These are phyloP conservation scores for Nakazawaea peltata DNA, from an alignment of 805 yeast species.

Conservation along the genomic window DNA sequence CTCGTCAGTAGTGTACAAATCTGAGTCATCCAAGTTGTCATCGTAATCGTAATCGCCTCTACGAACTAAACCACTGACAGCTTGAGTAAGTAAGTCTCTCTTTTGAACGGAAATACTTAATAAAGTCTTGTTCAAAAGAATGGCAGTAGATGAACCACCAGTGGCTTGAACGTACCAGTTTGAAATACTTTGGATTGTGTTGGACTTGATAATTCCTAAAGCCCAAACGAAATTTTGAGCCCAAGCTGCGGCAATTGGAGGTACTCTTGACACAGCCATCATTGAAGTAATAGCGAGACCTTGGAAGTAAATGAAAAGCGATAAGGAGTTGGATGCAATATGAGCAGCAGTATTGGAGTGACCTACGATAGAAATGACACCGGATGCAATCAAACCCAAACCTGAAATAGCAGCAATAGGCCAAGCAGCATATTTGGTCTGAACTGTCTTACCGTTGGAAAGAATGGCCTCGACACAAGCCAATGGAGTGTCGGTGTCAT, in stretches of 20 bases:
- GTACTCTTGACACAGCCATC: slow-evolving; percentile 90
- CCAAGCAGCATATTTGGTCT: slow-evolving; percentile 90
- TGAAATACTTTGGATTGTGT: slow-evolving; percentile 75
- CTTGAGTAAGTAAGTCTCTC: slow-evolving; percentile 17
- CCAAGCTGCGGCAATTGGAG: slow-evolving; percentile 98
- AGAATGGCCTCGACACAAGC: slow-evolving; percentile 92
- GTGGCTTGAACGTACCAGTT: slow-evolving; percentile 95
- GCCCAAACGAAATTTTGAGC: slow-evolving; percentile 96
- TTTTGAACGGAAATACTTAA: slow-evolving; percentile 85
- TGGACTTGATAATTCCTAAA: slow-evolving; percentile 74
- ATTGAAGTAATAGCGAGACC: slow-evolving; percentile 84
- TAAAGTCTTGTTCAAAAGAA: slow-evolving; percentile 52
- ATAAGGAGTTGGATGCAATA: slow-evolving; percentile 92
- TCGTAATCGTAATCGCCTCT: slow-evolving; percentile 37
- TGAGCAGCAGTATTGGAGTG: slow-evolving; percentile 93
- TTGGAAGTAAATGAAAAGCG: slow-evolving; percentile 91
- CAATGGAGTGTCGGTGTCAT: slow-evolving; percentile 41
- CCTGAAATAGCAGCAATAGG: slow-evolving; percentile 91
- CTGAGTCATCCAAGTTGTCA: slow-evolving; percentile 40
- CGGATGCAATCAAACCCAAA: slow-evolving; percentile 80
- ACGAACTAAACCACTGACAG: slow-evolving; percentile 11
- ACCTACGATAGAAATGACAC: slow-evolving; percentile 78
- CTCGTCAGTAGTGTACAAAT: slow-evolving; percentile 66
- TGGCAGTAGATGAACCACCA: slow-evolving; percentile 80
- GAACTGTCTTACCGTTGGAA: slow-evolving; percentile 88